Conservation (phyloP, 495 filamentous ascomycete species). For the Xylaria bambusicola region DNA sequence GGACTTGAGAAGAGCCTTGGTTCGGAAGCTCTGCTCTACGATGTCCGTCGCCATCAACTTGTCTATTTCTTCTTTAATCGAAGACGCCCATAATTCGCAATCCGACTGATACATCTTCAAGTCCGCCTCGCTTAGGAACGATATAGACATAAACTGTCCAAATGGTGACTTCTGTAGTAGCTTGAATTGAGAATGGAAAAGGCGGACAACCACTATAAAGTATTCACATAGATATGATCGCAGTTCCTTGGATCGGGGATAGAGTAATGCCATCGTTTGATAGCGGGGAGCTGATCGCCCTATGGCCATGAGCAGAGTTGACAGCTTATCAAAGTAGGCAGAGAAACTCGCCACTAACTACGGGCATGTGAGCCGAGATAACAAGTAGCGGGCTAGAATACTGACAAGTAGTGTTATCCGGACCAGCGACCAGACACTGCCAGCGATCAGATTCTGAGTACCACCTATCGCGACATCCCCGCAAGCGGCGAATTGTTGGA, state of each 20-base stretch:
- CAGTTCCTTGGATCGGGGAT: constrained; percentile 40
- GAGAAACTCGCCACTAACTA: constrained; percentile 32
- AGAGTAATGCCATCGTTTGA: constrained; percentile 43
- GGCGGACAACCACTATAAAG: constrained; percentile 43
- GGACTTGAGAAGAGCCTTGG: too few species aligned
- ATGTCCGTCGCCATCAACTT: too few species aligned
- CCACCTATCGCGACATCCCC: constrained; percentile 48
- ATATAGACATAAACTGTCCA: constrained; percentile 27
- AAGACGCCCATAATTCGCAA: too few species aligned
- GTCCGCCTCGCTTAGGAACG: background rate
- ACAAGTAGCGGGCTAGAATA: background rate
- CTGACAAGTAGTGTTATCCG: constrained; percentile 43
- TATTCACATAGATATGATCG: constrained; percentile 46
- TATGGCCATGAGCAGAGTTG: constrained; percentile 42
- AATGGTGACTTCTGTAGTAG: constrained; percentile 40
- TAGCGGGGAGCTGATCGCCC: constrained; percentile 46
- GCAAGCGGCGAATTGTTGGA: constrained; percentile 47
- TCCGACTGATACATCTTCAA: too few species aligned
- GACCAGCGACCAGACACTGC: constrained; percentile 47
- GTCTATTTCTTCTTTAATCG: too few species aligned
- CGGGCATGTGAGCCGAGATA: constrained; percentile 12
- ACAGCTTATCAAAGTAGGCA: constrained; percentile 44
- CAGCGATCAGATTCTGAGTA: constrained; percentile 48
- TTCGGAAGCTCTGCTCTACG: too few species aligned
- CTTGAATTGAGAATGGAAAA: constrained; percentile 42